A percentile compares a stretch with the other conserved stretches of the same genome.
Conservation (phyloP, 257 asterid genomes). For the Vinca minor region DNA sequence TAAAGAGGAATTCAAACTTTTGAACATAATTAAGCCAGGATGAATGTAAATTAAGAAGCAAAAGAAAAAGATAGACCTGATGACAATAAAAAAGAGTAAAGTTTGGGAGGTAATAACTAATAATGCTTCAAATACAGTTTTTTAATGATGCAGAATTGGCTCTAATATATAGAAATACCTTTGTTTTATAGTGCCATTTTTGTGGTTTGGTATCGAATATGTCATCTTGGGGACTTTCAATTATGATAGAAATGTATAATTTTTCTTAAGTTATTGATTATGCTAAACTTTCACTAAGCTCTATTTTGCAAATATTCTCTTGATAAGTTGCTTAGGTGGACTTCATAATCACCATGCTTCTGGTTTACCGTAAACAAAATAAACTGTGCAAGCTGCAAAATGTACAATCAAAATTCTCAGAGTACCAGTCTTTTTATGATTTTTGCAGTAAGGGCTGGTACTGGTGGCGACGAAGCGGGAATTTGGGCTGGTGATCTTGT, state of each 20-base stretch:
- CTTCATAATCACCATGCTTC: background rate
- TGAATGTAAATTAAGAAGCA: background rate
- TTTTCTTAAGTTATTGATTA: background rate
- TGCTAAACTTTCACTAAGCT: background rate
- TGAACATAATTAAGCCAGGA: background rate
- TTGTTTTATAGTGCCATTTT: background rate
- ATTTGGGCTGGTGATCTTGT: slow-evolving; percentile 99
- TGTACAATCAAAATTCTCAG: background rate
- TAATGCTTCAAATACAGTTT: background rate
- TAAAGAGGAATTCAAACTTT: background rate
- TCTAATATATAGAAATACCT: background rate
- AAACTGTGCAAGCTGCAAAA: background rate
- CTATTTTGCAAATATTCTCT: background rate
- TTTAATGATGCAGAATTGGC: background rate
- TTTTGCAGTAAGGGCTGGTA: slow-evolving; percentile 90
- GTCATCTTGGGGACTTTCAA: background rate
- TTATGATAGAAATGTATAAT: background rate
- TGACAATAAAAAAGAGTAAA: background rate
- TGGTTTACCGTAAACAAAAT: background rate
- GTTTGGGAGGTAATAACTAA: background rate
- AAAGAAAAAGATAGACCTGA: background rate
- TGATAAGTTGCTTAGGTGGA: background rate
- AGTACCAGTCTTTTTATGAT: background rate
- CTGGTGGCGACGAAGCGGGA: slow-evolving; percentile 99
- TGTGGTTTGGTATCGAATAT: background rate